phyloP scores from a whole-genome alignment of 1,139 yeast species.

The Saccharomyces hybrid region DNA sequence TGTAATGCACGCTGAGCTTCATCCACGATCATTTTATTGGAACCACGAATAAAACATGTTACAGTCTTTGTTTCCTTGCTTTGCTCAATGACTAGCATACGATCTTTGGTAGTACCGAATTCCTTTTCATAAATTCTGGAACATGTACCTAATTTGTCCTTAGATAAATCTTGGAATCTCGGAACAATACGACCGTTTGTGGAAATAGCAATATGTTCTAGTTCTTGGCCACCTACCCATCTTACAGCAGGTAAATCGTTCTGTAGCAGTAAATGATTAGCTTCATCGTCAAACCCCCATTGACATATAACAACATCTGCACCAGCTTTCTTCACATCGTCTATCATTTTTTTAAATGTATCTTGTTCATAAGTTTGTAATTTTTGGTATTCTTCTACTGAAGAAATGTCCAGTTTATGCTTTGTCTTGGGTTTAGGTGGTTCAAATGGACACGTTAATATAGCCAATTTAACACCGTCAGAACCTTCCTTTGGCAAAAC shows the following conservation, averaged over 20 bases:
- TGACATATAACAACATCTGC: slow-evolving; percentile 97
- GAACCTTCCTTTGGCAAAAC: slow-evolving; percentile 35
- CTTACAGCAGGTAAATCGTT: slow-evolving; percentile 91
- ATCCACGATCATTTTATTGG: slow-evolving; percentile 95
- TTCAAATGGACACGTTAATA: slow-evolving; percentile 95
- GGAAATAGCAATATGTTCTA: slow-evolving; percentile 93
- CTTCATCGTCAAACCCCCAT: slow-evolving; percentile 99
- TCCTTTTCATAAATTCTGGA: slow-evolving; percentile 81
- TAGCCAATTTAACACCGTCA: slow-evolving; percentile 81
- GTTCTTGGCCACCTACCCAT: slow-evolving; percentile 98
- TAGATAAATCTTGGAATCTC: slow-evolving; percentile 82
- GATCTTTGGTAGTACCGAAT: slow-evolving; percentile 94
- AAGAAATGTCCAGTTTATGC: slow-evolving; percentile 87
- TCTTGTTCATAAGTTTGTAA: slow-evolving; percentile 88
- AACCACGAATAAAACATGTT: slow-evolving; percentile 88
- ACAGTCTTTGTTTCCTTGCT: slow-evolving; percentile 86
- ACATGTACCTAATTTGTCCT: slow-evolving; percentile 81
- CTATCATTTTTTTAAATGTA: slow-evolving; percentile 87
- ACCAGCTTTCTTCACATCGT: slow-evolving; percentile 77
- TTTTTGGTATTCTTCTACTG: slow-evolving; percentile 86
- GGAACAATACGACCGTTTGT: slow-evolving; percentile 97
- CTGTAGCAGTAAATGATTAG: slow-evolving; percentile 83
- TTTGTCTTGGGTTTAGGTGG: slow-evolving; percentile 99
- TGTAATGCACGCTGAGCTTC: slow-evolving; percentile 96
- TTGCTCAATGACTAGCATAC: slow-evolving; percentile 92